A percentile compares a stretch with the other conserved stretches of the same genome.
Evolutionary conservation across 192 early-diverging fungal species (phyloP).

Genomic region (Umbelopsis isabellina): DNA sequence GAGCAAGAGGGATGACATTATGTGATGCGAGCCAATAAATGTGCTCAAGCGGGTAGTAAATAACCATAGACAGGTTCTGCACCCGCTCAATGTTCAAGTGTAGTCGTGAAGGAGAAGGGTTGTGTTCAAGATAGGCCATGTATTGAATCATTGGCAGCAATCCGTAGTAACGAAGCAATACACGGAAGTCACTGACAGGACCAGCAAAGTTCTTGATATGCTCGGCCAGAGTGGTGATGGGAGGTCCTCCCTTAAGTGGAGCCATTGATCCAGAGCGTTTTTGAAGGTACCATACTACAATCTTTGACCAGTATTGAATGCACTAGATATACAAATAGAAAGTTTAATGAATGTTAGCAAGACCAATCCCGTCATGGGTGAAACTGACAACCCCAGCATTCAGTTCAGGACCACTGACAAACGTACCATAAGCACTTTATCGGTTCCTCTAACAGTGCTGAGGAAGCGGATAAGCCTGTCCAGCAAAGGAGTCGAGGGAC

Average conservation of each 20-base stretch:
- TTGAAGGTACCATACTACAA: conserved; percentile 80
- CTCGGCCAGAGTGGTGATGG: conserved; percentile 60
- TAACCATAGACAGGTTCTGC: conserved; percentile 84
- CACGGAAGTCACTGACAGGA: conserved; percentile 91
- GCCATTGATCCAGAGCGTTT: conserved; percentile 32
- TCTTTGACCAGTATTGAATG: conserved; percentile 90
- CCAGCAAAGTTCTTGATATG: conserved; percentile 79
- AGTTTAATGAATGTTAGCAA: not conserved
- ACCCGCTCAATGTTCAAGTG: conserved; percentile 75
- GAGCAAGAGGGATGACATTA: conserved; percentile 76
- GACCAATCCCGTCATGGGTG: not conserved
- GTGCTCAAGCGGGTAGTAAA: conserved; percentile 98
- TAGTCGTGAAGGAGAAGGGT: conserved; percentile 65
- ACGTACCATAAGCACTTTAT: conserved; percentile 71
- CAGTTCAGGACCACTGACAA: not conserved
- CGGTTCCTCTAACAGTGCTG: conserved; percentile 61
- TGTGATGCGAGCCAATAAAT: conserved; percentile 92
- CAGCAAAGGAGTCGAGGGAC: conserved; percentile 63
- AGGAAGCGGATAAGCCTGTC: conserved; percentile 69
- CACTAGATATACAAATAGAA: conserved; percentile 55
- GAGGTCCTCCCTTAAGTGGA: conserved; percentile 24
- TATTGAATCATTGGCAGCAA: conserved; percentile 88
- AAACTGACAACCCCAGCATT: not conserved
- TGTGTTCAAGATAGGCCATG: conserved; percentile 77
- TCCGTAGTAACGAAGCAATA: conserved; percentile 86